A percentile compares a stretch with the other conserved stretches of the same genome.
Evolutionary conservation across 2,329 filamentous ascomycete species (phyloP).

Genomic region (Lomentospora prolificans): DNA sequence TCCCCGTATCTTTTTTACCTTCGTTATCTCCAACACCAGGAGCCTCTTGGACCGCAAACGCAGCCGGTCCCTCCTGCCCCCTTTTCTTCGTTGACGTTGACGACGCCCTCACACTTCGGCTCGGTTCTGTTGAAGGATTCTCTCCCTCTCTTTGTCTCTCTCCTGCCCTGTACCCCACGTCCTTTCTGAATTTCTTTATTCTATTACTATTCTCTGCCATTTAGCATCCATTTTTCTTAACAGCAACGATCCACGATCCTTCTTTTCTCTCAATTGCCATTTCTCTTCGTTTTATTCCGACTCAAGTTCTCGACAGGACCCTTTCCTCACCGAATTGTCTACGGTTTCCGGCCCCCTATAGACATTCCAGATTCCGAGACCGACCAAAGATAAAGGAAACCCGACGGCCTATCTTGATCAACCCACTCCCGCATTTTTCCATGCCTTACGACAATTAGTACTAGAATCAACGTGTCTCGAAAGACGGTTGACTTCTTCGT

Average conservation of each 20-base stretch:
- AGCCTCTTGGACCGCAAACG: not conserved
- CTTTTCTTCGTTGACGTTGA: not conserved
- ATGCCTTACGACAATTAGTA: not conserved
- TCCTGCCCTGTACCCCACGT: constrained; percentile 14
- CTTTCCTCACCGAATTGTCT: not conserved
- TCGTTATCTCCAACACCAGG: not conserved
- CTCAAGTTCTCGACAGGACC: not conserved
- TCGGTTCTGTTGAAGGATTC: constrained; percentile 12
- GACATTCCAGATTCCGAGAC: not conserved
- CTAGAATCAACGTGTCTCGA: not conserved
- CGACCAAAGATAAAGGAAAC: not conserved
- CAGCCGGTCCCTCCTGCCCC: constrained; percentile 4
- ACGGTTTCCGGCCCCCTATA: not conserved
- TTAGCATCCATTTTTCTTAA: not conserved
- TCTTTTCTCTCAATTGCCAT: constrained; percentile 4
- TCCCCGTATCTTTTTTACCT: not conserved
- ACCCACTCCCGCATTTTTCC: not conserved
- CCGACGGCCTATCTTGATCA: not conserved
- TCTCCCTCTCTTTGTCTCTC: constrained; percentile 21
- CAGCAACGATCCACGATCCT: constrained; percentile 1
- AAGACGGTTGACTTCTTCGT: not conserved
- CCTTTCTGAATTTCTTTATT: constrained; percentile 10
- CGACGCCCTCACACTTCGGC: not conserved
- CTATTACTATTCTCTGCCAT: not conserved
- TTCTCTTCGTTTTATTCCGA: not conserved